These are phyloP conservation scores for Aspergillus ustus DNA, from an alignment of 2,329 filamentous ascomycete species.

Conservation along the genomic window DNA sequence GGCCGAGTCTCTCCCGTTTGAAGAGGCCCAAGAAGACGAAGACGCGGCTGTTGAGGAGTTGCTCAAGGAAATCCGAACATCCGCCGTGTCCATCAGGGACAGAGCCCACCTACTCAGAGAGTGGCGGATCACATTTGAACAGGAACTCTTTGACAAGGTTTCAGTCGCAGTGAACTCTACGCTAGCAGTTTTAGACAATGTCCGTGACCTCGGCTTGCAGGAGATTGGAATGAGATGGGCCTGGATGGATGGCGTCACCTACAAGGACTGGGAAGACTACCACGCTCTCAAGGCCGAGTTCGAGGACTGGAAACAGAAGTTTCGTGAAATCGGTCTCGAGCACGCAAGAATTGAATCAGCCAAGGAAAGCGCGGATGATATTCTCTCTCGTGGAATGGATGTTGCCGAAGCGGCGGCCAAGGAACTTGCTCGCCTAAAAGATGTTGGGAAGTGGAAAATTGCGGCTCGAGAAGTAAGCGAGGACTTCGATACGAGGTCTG, in stretches of 20 bases:
- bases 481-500: conserved; percentile 72
- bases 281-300: conserved; percentile 84
- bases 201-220: conserved; percentile 81
- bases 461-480: conserved; percentile 72
- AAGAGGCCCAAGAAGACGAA: conserved; percentile 58
- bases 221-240: conserved; percentile 94
- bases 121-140: conserved; percentile 75
- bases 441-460: conserved; percentile 84
- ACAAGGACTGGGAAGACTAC: conserved; percentile 97
- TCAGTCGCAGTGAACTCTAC: conserved; percentile 77
- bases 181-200: conserved; percentile 79
- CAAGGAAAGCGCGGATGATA: conserved; percentile 67
- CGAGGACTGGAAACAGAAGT: conserved; percentile 80
- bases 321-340: conserved; percentile 74
- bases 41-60: conserved; percentile 59
- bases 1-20: conserved; percentile 60
- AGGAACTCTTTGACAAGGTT: conserved; percentile 70
- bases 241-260: conserved; percentile 92
- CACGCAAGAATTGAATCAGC: conserved; percentile 74
- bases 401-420: conserved; percentile 77
- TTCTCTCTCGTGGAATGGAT: conserved; percentile 80
- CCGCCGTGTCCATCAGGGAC: conserved; percentile 75
- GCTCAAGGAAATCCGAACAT: conserved; percentile 62
- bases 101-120: conserved; percentile 75
- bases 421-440: conserved; percentile 79